A percentile compares a stretch with the other conserved stretches of the same genome.
These are phyloP conservation scores for Colletotrichum tropicicola DNA, from an alignment of 2,329 filamentous ascomycete species.

Conservation along the genomic window DNA sequence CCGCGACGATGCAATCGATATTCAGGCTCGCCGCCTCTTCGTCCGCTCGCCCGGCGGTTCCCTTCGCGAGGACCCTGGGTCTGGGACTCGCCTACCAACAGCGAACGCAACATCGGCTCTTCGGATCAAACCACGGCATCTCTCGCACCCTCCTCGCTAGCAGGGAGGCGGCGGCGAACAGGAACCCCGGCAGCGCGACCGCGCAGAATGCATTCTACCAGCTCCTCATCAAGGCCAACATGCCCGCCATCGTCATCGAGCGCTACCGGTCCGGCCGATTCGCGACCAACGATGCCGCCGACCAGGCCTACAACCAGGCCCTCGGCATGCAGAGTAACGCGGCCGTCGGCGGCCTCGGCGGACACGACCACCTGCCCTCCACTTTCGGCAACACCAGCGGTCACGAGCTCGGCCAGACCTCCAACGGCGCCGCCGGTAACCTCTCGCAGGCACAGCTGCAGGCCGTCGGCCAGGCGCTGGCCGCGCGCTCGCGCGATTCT, in stretches of 20 bases:
- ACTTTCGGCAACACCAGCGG: slow-evolving; percentile 33
- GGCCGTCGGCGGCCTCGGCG: slow-evolving; percentile 21
- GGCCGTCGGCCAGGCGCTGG: slow-evolving; percentile 83
- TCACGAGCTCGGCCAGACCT: slow-evolving; percentile 35
- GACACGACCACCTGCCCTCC: slow-evolving; percentile 18
- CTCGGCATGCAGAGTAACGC: slow-evolving; percentile 54
- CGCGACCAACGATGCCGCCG: slow-evolving; percentile 80
- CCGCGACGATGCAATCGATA: slow-evolving; percentile 28
- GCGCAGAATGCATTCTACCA: slow-evolving; percentile 96
- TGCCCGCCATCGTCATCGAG: slow-evolving; percentile 92
- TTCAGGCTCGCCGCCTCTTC: slow-evolving; percentile 21
- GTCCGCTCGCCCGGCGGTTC: not conserved
- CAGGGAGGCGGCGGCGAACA: slow-evolving; percentile 91
- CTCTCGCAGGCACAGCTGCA: slow-evolving; percentile 73
- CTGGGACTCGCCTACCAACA: slow-evolving; percentile 31
- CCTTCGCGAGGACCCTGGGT: slow-evolving; percentile 22
- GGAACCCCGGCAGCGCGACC: slow-evolving; percentile 86
- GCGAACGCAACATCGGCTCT: too few species aligned
- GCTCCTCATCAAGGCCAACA: slow-evolving; percentile 87
- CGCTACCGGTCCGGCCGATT: slow-evolving; percentile 88
- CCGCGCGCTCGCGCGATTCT: slow-evolving; percentile 74
- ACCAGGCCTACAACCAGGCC: slow-evolving; percentile 81
- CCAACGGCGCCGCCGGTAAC: slow-evolving; percentile 44
- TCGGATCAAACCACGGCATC: slow-evolving; percentile 57
- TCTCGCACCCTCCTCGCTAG: slow-evolving; percentile 78